Evolutionary conservation across 2,329 filamentous ascomycete genomes (phyloP), one percentile per base, ranked within the genome.

Genomic region (Talaromyces atroroseus): DNA sequence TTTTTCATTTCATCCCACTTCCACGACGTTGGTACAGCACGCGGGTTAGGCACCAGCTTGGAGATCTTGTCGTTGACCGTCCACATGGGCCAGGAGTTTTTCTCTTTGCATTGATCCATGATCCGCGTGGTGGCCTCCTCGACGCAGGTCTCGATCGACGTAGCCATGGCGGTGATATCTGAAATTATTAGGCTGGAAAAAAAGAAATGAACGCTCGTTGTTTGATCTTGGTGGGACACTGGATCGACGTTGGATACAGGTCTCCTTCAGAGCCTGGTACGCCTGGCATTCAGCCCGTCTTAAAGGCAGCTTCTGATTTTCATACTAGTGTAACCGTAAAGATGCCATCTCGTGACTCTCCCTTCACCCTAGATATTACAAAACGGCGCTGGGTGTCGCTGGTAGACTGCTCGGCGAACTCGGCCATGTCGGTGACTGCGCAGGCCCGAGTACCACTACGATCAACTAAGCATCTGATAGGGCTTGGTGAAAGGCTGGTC

Each of bases 1-100:
- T 66, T 66, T 23, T 60, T 56, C 10, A 70, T 59, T 42, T 68
- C 60, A 24, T 63, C 61, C 56, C 71, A 71, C 20, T 63, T 61
- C 68, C 60, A 66, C 24, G 66, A 52, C 54, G 67, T 51, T 57
- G 77, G 72, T n/a, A 68, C 63, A 1, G 68, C 65, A 3, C 62
- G 66, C 2, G 77, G 77, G 36, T 74, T 75, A 0, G 78, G 78
- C 21, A 49, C 20, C 12, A 24, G 26, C 20, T 49, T 46, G 12
- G 24, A 46, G 11, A 46, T 36, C 32, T 36, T 36, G 32, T 36
- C 32, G 32, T 36, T 36, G 32, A 36, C 49, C 24, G 49, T 45
- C 20, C 18, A 45, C 32, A 36, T 36, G 12, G 32, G 32, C 32
- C 32, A 36, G 32, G 32, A 36, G 32, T 36, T 36, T 36, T 34